A percentile compares a stretch with the other conserved stretches of the same genome.
Conservation (phyloP, 208 protist species). For the Acanthamoeba lenticulata region DNA sequence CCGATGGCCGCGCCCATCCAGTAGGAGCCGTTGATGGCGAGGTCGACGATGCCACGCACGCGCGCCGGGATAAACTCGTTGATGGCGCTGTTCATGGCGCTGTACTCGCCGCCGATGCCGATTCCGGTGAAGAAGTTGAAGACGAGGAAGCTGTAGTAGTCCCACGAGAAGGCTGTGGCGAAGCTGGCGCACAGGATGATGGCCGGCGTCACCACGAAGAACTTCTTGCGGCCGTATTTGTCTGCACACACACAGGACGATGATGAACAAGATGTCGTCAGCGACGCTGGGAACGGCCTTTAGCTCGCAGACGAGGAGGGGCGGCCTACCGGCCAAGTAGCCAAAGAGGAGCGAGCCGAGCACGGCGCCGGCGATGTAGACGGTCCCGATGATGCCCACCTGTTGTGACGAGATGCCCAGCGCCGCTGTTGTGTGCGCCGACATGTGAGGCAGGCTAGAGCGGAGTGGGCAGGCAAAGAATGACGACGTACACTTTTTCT, state of each 20-base stretch:
- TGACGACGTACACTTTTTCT: slow-evolving; percentile 27
- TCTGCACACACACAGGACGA: background rate
- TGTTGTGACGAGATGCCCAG: slow-evolving; percentile 28
- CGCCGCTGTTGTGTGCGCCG: background rate
- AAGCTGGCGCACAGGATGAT: slow-evolving; percentile 50
- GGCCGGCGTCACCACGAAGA: slow-evolving; percentile 49
- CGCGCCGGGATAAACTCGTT: slow-evolving; percentile 68
- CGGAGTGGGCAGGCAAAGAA: background rate
- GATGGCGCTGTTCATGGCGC: slow-evolving; percentile 69
- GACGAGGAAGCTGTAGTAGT: slow-evolving; percentile 42
- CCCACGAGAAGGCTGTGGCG: slow-evolving; percentile 47
- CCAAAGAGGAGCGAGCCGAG: slow-evolving; percentile 27
- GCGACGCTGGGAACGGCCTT: background rate
- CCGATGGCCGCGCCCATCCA: slow-evolving; percentile 58
- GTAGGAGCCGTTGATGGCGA: slow-evolving; percentile 54
- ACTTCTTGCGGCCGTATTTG: slow-evolving; percentile 53
- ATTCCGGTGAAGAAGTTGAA: slow-evolving; percentile 53
- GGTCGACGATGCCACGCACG: slow-evolving; percentile 41
- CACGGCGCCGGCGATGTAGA: slow-evolving; percentile 33
- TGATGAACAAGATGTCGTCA: background rate
- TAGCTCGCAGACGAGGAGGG: background rate
- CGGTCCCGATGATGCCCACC: slow-evolving; percentile 23
- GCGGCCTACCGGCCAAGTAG: background rate
- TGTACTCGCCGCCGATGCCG: slow-evolving; percentile 65
- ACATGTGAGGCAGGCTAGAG: background rate